phyloP scores from a whole-genome alignment of 352 stramenopile species.

The Phytopythium cucurbitacearum region DNA sequence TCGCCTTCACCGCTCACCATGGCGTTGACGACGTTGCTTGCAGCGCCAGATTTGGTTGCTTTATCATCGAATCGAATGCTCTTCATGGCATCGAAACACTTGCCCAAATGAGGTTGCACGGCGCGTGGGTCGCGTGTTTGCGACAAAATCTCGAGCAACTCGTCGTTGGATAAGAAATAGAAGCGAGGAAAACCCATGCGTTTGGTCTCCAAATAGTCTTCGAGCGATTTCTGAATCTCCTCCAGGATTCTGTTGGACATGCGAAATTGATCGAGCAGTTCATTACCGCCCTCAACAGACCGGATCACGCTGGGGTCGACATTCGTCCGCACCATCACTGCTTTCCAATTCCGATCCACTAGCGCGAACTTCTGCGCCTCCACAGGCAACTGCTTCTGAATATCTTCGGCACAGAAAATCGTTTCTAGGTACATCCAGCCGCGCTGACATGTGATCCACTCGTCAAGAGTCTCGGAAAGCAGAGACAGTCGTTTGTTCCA shows the following conservation, averaged over 20 bases:
- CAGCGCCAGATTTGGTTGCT: slow-evolving; percentile 16
- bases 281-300: slow-evolving; percentile 63
- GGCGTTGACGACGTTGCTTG: slow-evolving; percentile 58
- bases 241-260: slow-evolving; percentile 85
- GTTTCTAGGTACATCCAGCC: slow-evolving; percentile 90
- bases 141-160: slow-evolving; percentile 89
- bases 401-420: slow-evolving; percentile 87
- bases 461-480: slow-evolving; percentile 78
- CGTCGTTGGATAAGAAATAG: slow-evolving; percentile 92
- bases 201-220: slow-evolving; percentile 92
- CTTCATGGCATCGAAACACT: slow-evolving; percentile 93
- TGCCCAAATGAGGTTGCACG: slow-evolving; percentile 88
- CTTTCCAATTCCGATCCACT: slow-evolving; percentile 86
- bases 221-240: slow-evolving; percentile 90
- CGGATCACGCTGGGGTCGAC: slow-evolving; percentile 71
- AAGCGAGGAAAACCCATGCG: slow-evolving; percentile 90
- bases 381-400: slow-evolving; percentile 84
- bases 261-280: slow-evolving; percentile 81
- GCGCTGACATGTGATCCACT: slow-evolving; percentile 82
- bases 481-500: slow-evolving; percentile 88
- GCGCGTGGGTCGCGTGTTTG: slow-evolving; percentile 87
- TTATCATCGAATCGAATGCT: slow-evolving; percentile 82
- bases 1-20: slow-evolving; percentile 88
- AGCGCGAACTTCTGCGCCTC: slow-evolving; percentile 84
- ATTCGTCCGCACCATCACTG: slow-evolving; percentile 76